A percentile compares a stretch with the other conserved stretches of the same genome.
These are phyloP conservation scores for Akanthomyces muscarius DNA, from an alignment of 2,329 filamentous ascomycete genomes.

Conservation along the genomic window DNA sequence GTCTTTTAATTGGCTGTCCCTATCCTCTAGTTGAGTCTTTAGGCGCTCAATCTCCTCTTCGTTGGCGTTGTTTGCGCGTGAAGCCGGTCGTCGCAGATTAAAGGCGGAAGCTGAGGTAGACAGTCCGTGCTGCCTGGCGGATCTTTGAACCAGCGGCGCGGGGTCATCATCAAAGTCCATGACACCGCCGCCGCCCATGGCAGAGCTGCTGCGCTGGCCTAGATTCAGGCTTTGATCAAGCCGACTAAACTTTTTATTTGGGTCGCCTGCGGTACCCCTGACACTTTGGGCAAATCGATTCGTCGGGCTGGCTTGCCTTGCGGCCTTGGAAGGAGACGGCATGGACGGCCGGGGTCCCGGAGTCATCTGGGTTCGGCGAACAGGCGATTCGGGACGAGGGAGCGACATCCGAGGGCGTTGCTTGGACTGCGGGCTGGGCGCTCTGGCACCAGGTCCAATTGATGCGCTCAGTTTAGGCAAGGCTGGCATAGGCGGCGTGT, in stretches of 20 bases:
- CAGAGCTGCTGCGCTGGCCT: slow-evolving; percentile 56
- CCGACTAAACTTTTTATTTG: slow-evolving; percentile 50
- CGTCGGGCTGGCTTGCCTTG: slow-evolving; percentile 41
- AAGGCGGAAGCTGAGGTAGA: slow-evolving; percentile 53
- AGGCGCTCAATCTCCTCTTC: slow-evolving; percentile 73
- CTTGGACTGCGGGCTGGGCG: slow-evolving; percentile 68
- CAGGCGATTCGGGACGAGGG: slow-evolving; percentile 83
- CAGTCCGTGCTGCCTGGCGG: slow-evolving; percentile 51
- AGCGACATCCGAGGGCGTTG: slow-evolving; percentile 66
- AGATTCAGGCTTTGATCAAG: slow-evolving; percentile 49
- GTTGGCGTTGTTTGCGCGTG: slow-evolving; percentile 49
- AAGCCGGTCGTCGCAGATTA: slow-evolving; percentile 48
- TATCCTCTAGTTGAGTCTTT: slow-evolving; percentile 70
- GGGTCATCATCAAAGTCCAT: slow-evolving; percentile 55
- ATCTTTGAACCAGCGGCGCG: slow-evolving; percentile 48
- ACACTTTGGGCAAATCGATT: slow-evolving; percentile 62
- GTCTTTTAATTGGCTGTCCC: slow-evolving; percentile 82
- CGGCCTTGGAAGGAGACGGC: slow-evolving; percentile 43
- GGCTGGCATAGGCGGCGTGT: slow-evolving; percentile 61
- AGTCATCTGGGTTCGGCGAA: slow-evolving; percentile 63
- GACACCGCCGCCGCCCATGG: slow-evolving; percentile 50
- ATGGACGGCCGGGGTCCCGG: slow-evolving; percentile 56
- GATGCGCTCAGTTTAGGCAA: slow-evolving; percentile 85
- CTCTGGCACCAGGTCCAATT: slow-evolving; percentile 65
- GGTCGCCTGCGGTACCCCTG: slow-evolving; percentile 57